phyloP scores from a whole-genome alignment of 345 rosid genomes.

The Syzygium jambos region DNA sequence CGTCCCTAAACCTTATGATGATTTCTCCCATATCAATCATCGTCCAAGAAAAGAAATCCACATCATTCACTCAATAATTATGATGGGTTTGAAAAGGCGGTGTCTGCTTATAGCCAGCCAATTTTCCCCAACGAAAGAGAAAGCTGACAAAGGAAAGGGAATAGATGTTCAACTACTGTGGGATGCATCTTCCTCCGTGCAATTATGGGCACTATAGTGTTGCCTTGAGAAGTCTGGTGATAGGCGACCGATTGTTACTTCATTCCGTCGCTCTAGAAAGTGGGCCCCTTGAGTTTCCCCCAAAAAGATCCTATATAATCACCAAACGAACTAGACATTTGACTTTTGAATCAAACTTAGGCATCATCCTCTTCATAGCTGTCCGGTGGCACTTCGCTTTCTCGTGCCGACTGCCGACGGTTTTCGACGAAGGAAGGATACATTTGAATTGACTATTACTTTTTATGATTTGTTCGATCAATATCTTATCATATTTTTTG shows the following conservation, averaged over 20 bases:
- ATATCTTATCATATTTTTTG: neutral
- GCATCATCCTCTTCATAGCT: neutral
- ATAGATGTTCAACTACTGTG: neutral
- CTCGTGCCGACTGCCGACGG: neutral
- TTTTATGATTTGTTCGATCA: neutral
- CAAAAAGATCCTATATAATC: neutral
- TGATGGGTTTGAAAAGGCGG: neutral
- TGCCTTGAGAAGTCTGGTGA: neutral
- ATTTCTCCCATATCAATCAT: neutral
- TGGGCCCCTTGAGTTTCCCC: neutral
- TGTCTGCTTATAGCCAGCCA: neutral
- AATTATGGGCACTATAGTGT: neutral
- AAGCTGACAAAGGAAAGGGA: neutral
- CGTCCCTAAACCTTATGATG: neutral
- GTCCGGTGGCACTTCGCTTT: neutral
- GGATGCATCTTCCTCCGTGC: neutral
- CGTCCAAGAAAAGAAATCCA: neutral
- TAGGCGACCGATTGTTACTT: neutral
- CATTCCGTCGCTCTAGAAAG: neutral
- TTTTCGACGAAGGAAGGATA: neutral
- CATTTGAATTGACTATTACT: neutral
- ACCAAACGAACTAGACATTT: neutral
- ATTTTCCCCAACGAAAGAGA: neutral
- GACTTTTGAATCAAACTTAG: neutral
- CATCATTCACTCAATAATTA: neutral